These are phyloP conservation scores for Neocatenulostroma microsporum DNA, from an alignment of 2,329 filamentous ascomycete species.

Conservation along the genomic window DNA sequence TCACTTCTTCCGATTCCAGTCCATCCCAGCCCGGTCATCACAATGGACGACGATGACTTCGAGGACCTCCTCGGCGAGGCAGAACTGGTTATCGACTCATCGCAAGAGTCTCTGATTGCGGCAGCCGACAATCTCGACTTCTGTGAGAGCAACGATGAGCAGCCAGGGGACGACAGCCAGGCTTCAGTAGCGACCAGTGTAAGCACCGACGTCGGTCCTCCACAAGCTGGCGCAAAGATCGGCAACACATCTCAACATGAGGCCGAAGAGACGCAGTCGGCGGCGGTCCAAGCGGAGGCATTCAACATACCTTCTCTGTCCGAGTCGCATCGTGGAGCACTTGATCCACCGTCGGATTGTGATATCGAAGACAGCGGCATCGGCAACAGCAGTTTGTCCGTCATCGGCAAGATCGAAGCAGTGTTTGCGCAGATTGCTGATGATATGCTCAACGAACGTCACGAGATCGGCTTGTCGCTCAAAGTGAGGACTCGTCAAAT, in stretches of 20 bases:
- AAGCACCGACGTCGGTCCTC: no score
- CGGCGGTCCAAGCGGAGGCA: no score
- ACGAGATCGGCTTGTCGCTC: constrained; percentile 44
- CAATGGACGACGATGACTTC: constrained; percentile 17
- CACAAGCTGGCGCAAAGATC: no score
- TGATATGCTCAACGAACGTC: constrained; percentile 38
- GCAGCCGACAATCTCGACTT: constrained; percentile 12
- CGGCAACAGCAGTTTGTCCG: no score
- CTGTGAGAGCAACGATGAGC: constrained; percentile 6
- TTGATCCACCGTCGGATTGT: no score
- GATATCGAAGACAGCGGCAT: no score
- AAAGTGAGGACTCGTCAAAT: constrained; percentile 23
- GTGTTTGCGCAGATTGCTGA: constrained; percentile 48
- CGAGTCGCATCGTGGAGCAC: no score
- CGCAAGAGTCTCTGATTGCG: constrained; percentile 18
- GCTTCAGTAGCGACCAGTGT: no score
- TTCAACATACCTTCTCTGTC: no score
- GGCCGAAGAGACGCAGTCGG: background rate
- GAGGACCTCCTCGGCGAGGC: constrained; percentile 20
- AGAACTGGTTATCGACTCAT: constrained; percentile 14
- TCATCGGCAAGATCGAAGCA: constrained; percentile 49
- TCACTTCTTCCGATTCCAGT: background rate
- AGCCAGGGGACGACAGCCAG: no score
- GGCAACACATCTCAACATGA: no score
- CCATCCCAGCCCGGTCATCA: no score